These are phyloP conservation scores for Fusarium sulawesiense DNA, from an alignment of 2,329 filamentous ascomycete genomes.

Conservation along the genomic window DNA sequence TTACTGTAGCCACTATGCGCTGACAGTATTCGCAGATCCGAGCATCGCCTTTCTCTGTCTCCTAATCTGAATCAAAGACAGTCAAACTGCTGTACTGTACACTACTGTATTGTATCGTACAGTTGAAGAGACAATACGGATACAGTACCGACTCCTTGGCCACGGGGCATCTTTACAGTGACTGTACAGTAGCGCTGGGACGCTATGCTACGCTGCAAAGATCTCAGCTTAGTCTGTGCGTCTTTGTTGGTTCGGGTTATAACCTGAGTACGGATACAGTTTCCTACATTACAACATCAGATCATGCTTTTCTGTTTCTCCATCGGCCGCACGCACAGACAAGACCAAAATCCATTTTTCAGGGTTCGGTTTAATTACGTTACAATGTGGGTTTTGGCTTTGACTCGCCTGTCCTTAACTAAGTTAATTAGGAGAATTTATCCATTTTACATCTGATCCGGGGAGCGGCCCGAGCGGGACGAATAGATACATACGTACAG, in stretches of 20 bases:
- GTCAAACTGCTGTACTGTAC: constrained; percentile 2
- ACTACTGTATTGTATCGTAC: neutral
- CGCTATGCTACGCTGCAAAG: neutral
- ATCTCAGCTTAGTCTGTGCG: constrained; percentile 13
- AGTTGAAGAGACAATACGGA: constrained; percentile 23
- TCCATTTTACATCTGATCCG: constrained; percentile 17
- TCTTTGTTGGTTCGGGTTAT: constrained; percentile 21
- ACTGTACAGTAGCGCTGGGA: neutral
- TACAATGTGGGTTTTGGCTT: neutral
- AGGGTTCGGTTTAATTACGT: neutral
- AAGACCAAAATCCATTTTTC: neutral
- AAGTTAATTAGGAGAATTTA: neutral
- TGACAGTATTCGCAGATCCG: neutral
- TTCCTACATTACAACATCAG: constrained; percentile 12
- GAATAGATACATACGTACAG: constrained; percentile 4
- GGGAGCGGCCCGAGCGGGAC: constrained; percentile 36
- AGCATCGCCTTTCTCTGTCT: neutral
- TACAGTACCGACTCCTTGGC: constrained; percentile 35
- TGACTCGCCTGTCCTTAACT: constrained; percentile 6
- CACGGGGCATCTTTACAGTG: constrained; percentile 16
- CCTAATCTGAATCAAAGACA: constrained; percentile 1
- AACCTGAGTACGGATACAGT: neutral
- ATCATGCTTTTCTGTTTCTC: constrained; percentile 17
- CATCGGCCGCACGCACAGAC: constrained; percentile 2
- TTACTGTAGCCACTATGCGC: constrained; percentile 16